phyloP scores from a whole-genome alignment of 2,329 filamentous ascomycete genomes.

The Blastomyces parvus region DNA sequence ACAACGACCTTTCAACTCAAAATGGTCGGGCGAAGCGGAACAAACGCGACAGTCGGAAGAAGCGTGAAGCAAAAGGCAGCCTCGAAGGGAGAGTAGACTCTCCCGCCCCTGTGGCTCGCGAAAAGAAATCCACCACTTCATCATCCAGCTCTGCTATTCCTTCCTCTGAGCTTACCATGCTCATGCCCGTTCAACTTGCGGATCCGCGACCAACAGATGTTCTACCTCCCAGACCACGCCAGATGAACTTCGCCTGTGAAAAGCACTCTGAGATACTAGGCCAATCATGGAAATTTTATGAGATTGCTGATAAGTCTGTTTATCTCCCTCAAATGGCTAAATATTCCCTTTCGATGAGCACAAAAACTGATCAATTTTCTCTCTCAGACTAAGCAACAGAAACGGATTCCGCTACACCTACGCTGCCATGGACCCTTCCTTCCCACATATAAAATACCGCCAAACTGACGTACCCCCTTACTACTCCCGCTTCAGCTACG shows the following conservation, averaged over 20 bases:
- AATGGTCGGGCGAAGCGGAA: slow-evolving; percentile 28
- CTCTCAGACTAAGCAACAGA: slow-evolving; percentile 49
- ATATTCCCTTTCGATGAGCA: not conserved
- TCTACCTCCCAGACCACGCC: slow-evolving; percentile 32
- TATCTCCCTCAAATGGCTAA: too few species aligned
- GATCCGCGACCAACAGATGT: slow-evolving; percentile 32
- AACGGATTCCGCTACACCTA: slow-evolving; percentile 77
- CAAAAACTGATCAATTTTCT: not conserved
- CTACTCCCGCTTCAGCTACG: slow-evolving; percentile 77
- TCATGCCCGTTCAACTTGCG: slow-evolving; percentile 32
- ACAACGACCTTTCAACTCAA: slow-evolving; percentile 4
- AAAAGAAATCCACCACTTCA: slow-evolving; percentile 1
- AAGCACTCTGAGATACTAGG: slow-evolving; percentile 29
- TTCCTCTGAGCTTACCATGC: slow-evolving; percentile 31
- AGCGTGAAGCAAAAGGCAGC: slow-evolving; percentile 33
- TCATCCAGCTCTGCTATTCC: slow-evolving; percentile 23
- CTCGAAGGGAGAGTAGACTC: slow-evolving; percentile 21
- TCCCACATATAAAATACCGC: slow-evolving; percentile 83
- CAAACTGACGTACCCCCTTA: slow-evolving; percentile 80
- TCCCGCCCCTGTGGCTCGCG: slow-evolving; percentile 19
- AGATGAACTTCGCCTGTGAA: slow-evolving; percentile 30
- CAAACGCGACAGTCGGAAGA: slow-evolving; percentile 37
- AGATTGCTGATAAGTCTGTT: slow-evolving; percentile 32
- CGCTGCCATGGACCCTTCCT: slow-evolving; percentile 79
- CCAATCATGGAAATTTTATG: slow-evolving; percentile 35